Base-by-base conservation (phyloP, 306 rosid genomes). In the Acacia acuminata region DNA sequence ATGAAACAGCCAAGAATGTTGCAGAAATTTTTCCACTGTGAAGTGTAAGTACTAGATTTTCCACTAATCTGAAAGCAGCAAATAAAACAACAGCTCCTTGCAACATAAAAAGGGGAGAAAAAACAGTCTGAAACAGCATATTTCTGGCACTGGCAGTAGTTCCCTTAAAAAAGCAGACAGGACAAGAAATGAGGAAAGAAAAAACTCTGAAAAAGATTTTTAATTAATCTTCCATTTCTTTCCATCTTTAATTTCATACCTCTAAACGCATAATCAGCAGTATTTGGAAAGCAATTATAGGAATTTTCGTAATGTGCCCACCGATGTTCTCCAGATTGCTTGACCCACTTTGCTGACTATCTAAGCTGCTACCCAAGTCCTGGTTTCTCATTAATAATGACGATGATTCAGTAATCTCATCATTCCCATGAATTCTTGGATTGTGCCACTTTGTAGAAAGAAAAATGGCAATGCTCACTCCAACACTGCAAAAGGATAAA, bases 401-500 rank as follows among this genome's bases (percentile, higher is more conserved):
- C 32, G 94, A 88, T 10, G 90, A 48, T 14, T 84, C 87, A 84
- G 65, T 58, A 51, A 90, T 71, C 48, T 83, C 88, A 83, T 88
- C 78, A n/a, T 86, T 90, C 73, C 95, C 88, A 68, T 93, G 97
- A 84, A 95, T 93, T 72, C 90, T 79, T 81, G 98, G 94, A 87
- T 95, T 95, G 81, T 91, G 88, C 98, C 98, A 95, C 91, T 92
- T 93, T n/a, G 97, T 90, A 91, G 94, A 95, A 76, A 90, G 92
- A 84, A 95, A 97, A 88, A 91, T 91, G 40, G 98, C 88, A 91
- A 95, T 93, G 88, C 97, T 90, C 88, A 93, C 94, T 25, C 95
- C 97, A 75, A 95, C 91, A 27, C 98, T 95, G 94, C 82, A 79
- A 86, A 83, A 75, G 63, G 78, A 91, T 43, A 55, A 50, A 83